Base-by-base conservation (phyloP, 768 basidiomycete genomes). In the Naganishia friedmannii region DNA sequence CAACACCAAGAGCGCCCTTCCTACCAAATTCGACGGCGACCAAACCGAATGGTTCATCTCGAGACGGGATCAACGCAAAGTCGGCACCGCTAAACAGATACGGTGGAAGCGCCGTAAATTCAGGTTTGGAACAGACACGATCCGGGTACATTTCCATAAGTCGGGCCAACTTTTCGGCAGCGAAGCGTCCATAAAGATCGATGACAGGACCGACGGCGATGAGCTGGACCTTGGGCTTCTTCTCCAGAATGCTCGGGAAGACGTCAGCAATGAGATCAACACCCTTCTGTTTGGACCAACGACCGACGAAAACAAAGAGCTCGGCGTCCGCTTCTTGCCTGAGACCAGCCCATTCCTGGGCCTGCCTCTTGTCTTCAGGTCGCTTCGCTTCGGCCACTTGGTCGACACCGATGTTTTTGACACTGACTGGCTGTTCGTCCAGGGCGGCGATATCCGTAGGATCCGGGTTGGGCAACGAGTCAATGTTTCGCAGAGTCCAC, bases 241-340 rank as follows among this genome's bases (percentile, higher is more conserved):
- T 95, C 68, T 92, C 91, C 71, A 96, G 81, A 68, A 96, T 77
- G 3, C 87, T 85, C 28, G 93, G 93, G 90, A 96, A 91, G 72
- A 96, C 88, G 81, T 96, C 93, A 10, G 93, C 93, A 74, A 96
- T 96, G 53, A 96, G 84, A 82, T 96, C 93, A n/a, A 96, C 92
- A 82, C 82, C 93, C 82, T 96, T 96, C 81, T 96, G 93, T 81
- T 95, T 96, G 6, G 93, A 96, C 93, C 93, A 96, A 73, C 93
- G 89, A 78, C 93, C 93, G 73, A 96, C 93, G 81, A 96, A 95
- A 72, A 96, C 93, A 78, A 96, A 95, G 56, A 96, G 80, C 79
- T 94, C 92, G 1, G 92, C 88, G 48, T 90, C 83, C 0, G 93
- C 89, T 76, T 95, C 92, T 76, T 95, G 93, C 78, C 88, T 89